Percentiles rank a stretch among this genome's conserved stretches.
Conservation (phyloP, 352 stramenopile genomes). For the Phytophthora cajani region DNA sequence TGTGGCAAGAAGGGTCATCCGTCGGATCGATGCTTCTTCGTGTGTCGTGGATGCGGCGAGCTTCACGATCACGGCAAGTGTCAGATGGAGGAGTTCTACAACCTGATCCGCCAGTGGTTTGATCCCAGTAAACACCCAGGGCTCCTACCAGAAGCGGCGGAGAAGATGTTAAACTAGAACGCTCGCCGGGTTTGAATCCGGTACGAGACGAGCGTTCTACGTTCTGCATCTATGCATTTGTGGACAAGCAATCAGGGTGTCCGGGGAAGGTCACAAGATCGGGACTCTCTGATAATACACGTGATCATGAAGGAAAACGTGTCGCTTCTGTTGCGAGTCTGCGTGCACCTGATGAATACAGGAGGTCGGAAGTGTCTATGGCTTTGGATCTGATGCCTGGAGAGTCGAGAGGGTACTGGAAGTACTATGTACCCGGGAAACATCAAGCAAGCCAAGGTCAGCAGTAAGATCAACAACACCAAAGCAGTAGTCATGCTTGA, state of each 20-base stretch:
- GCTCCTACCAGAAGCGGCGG: slow-evolving; percentile 2
- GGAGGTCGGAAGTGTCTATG: slow-evolving; percentile 3
- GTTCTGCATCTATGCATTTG: slow-evolving; percentile 16
- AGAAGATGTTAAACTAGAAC: slow-evolving; percentile 32
- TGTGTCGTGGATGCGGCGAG: slow-evolving; percentile 17
- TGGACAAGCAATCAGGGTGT: not conserved
- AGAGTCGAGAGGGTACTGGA: slow-evolving; percentile 31
- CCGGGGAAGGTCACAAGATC: not conserved
- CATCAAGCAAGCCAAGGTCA: not conserved
- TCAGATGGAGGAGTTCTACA: slow-evolving; percentile 23
- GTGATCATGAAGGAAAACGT: slow-evolving; percentile 12
- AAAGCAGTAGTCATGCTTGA: slow-evolving; percentile 26
- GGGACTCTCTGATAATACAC: slow-evolving; percentile 12
- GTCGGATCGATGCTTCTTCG: slow-evolving; percentile 14
- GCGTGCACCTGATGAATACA: not conserved
- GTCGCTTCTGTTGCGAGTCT: not conserved
- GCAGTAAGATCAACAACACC: slow-evolving; percentile 13
- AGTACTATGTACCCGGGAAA: slow-evolving; percentile 22
- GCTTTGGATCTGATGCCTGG: slow-evolving; percentile 18
- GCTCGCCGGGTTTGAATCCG: slow-evolving; percentile 12
- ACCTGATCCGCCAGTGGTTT: slow-evolving; percentile 18
- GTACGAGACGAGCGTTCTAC: slow-evolving; percentile 12
- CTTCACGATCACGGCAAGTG: slow-evolving; percentile 9
- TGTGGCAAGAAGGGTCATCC: slow-evolving; percentile 15
- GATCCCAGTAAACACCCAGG: slow-evolving; percentile 12